These are phyloP conservation scores for Umbelopsis sp. DNA, from an alignment of 192 early-diverging fungal genomes.

Conservation along the genomic window DNA sequence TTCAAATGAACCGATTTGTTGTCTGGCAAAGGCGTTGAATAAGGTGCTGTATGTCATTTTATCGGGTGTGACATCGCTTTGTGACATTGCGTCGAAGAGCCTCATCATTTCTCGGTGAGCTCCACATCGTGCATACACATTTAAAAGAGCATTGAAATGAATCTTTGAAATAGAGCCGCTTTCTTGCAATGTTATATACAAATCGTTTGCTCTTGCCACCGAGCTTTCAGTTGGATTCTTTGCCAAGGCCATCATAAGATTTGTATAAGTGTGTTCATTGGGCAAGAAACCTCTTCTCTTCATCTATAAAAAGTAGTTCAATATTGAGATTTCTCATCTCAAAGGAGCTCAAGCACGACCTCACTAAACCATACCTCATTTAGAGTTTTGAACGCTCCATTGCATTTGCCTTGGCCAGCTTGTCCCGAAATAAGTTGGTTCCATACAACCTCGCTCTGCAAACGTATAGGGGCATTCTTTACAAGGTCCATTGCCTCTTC, in stretches of 20 bases:
- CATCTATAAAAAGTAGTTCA: conserved; percentile 26
- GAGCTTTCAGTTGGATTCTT: background rate
- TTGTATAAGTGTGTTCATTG: conserved; percentile 28
- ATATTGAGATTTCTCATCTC: background rate
- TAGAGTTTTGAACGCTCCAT: conserved; percentile 3
- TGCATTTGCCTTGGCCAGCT: conserved; percentile 1
- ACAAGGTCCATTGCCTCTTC: conserved; percentile 19
- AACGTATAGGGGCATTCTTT: background rate
- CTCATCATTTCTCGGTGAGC: background rate
- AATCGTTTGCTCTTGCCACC: background rate
- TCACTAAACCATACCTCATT: conserved; percentile 12
- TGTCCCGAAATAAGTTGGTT: conserved; percentile 23
- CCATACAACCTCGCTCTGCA: conserved; percentile 27
- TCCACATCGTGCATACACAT: conserved; percentile 19
- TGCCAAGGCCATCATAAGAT: conserved; percentile 28
- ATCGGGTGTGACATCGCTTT: background rate
- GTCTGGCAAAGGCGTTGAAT: conserved; percentile 17
- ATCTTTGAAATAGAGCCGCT: background rate
- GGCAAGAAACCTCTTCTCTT: conserved; percentile 30
- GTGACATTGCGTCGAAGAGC: background rate
- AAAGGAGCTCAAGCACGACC: background rate
- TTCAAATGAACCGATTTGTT: background rate
- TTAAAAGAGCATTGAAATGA: conserved; percentile 19
- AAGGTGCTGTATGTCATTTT: conserved; percentile 20
- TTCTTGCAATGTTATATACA: background rate